Evolutionary conservation across 2,329 filamentous ascomycete genomes (phyloP), one percentile per base, ranked within the genome.

Genomic region (Macrophomina phaseolina): DNA sequence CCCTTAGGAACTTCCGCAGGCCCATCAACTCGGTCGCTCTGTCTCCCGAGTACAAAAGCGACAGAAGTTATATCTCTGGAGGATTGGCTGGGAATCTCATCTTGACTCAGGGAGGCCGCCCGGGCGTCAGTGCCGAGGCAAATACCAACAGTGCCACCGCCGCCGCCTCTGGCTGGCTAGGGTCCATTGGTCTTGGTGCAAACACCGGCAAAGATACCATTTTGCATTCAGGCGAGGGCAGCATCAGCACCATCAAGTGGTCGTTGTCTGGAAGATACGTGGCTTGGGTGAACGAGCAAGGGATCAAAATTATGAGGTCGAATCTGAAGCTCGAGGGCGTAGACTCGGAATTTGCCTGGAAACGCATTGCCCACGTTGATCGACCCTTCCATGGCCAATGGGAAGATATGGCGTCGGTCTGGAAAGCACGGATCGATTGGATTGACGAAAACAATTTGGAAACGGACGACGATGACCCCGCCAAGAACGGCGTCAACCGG

Each of bases 231-330:
- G 95, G 95, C 2, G 96, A 99, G 80, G 95, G 95, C 3, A 88
- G 89, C 2, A 95, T 99, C 69, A 94, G 89, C 76, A 91, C 90
- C 3, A 95, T 99, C 74, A 94, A 96, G 77, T 99, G 94, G 93
- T 98, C 94, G 0, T 77, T 94, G 48, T 94, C 93, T 0, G 94
- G 95, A 0, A 95, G 91, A 79, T 98, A 94, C 74, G 91, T 97
- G 0, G 92, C 90, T 0, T 99, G 95, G 95, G 86, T 97, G 48
- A 99, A 98, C 74, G 95, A 99, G 78, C 91, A 96, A 73, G 95
- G 95, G 4, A 96, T 98, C 76, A 97, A 97, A 77, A 95, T 99
- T 68, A 98, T 98, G 94, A 88, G 95, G 45, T 93, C 93, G 4
- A 92, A 95, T 75, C 76, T 96, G 23, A 88, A 94, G 71, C 84